Evolutionary conservation across 2,329 filamentous ascomycete genomes (phyloP).

Genomic region (Microascus cirrosus): DNA sequence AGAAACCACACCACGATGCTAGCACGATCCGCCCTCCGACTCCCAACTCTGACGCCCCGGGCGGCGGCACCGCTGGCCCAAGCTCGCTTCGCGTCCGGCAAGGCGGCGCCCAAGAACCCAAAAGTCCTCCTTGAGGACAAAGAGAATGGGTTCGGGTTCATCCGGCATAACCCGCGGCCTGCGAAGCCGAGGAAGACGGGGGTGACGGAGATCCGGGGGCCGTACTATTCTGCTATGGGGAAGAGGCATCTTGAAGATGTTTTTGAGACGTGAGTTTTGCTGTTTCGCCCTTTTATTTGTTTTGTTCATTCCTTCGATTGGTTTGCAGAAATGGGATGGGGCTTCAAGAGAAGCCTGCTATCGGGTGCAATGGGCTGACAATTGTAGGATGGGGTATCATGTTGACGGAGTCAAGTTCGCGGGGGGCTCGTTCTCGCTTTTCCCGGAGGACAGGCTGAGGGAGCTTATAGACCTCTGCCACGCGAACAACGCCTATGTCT

Average conservation of each 20-base stretch:
- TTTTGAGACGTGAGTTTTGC: conserved; percentile 32
- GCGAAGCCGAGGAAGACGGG: conserved; percentile 35
- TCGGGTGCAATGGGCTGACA: too few relatives aligned
- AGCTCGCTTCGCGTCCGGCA: background rate
- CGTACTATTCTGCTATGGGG: conserved; percentile 43
- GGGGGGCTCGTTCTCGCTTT: conserved; percentile 38
- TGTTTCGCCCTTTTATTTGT: too few relatives aligned
- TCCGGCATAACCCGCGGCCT: conserved; percentile 33
- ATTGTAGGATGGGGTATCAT: conserved; percentile 35
- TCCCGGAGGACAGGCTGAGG: conserved; percentile 11
- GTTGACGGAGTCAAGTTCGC: conserved; percentile 45
- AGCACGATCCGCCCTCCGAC: background rate
- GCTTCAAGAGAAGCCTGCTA: too few relatives aligned
- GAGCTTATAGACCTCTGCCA: conserved; percentile 14
- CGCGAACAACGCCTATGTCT: conserved; percentile 30
- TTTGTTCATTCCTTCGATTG: too few relatives aligned
- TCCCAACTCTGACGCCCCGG: background rate
- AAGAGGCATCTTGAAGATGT: conserved; percentile 39
- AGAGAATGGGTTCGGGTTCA: conserved; percentile 34
- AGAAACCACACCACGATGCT: background rate
- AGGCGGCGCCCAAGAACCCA: background rate
- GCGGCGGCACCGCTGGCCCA: background rate
- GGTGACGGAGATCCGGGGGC: conserved; percentile 43
- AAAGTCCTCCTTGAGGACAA: conserved; percentile 32
- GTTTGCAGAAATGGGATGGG: too few relatives aligned